Base-by-base conservation (phyloP, 1,139 yeast genomes). In the Hansenula sp. region DNA sequence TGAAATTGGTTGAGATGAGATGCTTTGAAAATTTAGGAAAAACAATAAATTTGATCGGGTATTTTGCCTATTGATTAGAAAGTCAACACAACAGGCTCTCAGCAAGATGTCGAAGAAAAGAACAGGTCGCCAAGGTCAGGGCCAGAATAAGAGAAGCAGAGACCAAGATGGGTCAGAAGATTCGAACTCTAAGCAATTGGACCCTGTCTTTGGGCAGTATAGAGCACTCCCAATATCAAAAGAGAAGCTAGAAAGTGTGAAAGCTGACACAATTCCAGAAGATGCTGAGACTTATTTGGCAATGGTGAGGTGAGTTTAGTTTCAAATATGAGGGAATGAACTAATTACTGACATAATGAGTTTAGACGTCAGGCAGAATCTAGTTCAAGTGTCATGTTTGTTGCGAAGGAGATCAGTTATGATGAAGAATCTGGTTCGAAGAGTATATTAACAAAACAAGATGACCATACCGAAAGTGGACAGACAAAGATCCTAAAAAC, bases 201-300 rank as follows among this genome's bases (percentile, higher is more conserved):
- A 55, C 29, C 55, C 55, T 3, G 38, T 43, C 1, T 50, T 51
- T 18, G 57, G 56, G 3, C 58, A 52, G 36, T 47, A 50, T 33
- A 45, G 51, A 30, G 61, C 58, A 4, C 41, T 57, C 1, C 61
- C 61, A 0, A 37, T 57, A 3, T 39, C 56, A 0, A 38, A 41
- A 15, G 49, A 47, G 19, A 43, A 47, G 8, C 32, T 51, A 2
- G 45, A 47, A 13, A 40, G 41, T 3, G 43, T 57, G 11, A 50
- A 42, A 3, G 45, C 50, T 7, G 40, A 47, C 13, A 53, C 57
- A 0, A 28, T 53, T 4, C 58, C 61, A 2, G 32, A 37, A 5
- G 58, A 57, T 42, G 61, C 53, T 8, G 59, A 55, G 41, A 53
- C 52, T 1, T 57, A 57, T 41, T 34, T 57, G 27, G 61, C 61